Evolutionary conservation across 208 protist genomes (phyloP).

Genomic region (Trypanosoma cruzi): DNA sequence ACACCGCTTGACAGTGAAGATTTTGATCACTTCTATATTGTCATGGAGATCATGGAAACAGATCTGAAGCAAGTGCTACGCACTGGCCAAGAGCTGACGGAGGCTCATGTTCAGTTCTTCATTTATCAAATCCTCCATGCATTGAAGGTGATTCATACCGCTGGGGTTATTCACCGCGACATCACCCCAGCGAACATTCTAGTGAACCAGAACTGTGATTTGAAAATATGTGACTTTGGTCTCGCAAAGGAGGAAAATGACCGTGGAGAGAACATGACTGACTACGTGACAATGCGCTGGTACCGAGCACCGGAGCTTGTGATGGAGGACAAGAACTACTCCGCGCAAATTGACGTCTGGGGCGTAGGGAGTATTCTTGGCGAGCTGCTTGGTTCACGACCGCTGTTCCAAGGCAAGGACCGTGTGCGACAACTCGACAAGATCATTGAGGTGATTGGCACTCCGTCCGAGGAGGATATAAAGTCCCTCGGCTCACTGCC

Average conservation of each 20-base stretch:
- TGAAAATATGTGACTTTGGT: conserved; percentile 97
- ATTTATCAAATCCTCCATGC: conserved; percentile 96
- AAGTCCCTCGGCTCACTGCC: conserved; percentile 64
- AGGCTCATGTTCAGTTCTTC: conserved; percentile 96
- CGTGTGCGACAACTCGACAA: conserved; percentile 91
- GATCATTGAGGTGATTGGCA: conserved; percentile 93
- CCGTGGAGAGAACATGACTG: conserved; percentile 92
- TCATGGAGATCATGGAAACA: conserved; percentile 97
- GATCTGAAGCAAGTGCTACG: conserved; percentile 96
- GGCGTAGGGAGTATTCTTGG: conserved; percentile 90
- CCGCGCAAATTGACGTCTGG: conserved; percentile 91
- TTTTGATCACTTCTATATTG: conserved; percentile 94
- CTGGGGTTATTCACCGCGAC: conserved; percentile 96
- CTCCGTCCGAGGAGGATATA: conserved; percentile 88
- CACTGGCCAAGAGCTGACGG: conserved; percentile 88
- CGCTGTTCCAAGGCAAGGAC: conserved; percentile 91
- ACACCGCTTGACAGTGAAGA: conserved; percentile 61
- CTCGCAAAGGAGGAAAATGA: conserved; percentile 90
- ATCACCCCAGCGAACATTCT: conserved; percentile 96
- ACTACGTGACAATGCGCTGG: conserved; percentile 96
- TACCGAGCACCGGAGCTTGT: conserved; percentile 94
- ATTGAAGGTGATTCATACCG: conserved; percentile 94
- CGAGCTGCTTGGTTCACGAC: conserved; percentile 85
- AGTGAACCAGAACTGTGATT: conserved; percentile 96
- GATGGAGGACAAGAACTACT: conserved; percentile 93